phyloP scores from a whole-genome alignment of 192 early-diverging fungal genomes.

The Backusella tarrabulga region DNA sequence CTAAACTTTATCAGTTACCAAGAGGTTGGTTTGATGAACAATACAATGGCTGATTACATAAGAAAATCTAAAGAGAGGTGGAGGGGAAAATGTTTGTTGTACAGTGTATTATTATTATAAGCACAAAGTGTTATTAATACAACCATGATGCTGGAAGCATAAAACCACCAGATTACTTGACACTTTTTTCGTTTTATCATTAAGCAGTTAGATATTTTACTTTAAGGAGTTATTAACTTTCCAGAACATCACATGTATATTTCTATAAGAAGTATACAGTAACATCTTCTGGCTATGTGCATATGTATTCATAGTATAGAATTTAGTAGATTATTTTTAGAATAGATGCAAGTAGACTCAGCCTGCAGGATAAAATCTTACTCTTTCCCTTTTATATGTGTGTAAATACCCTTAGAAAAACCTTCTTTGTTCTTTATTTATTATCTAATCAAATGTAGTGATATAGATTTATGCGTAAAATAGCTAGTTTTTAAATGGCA shows the following conservation, averaged over 20 bases:
- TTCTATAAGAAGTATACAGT: neutral
- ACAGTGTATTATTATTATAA: neutral
- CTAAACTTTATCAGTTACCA: neutral
- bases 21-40: neutral
- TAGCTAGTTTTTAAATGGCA: neutral
- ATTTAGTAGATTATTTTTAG: too few species aligned
- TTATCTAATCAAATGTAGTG: neutral
- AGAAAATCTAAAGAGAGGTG: neutral
- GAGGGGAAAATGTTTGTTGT: neutral
- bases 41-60: neutral
- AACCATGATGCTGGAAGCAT: neutral
- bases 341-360: too few species aligned
- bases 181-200: too few species aligned
- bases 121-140: neutral
- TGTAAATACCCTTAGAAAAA: neutral
- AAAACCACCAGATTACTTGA: neutral
- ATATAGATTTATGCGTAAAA: neutral
- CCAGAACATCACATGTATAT: neutral
- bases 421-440: neutral
- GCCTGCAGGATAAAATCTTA: too few species aligned
- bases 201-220: neutral
- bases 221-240: neutral
- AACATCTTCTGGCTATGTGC: neutral
- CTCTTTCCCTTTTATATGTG: neutral
- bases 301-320: neutral